These are phyloP conservation scores for Crithidia brevicula DNA, from an alignment of 208 protist species.

Conservation along the genomic window DNA sequence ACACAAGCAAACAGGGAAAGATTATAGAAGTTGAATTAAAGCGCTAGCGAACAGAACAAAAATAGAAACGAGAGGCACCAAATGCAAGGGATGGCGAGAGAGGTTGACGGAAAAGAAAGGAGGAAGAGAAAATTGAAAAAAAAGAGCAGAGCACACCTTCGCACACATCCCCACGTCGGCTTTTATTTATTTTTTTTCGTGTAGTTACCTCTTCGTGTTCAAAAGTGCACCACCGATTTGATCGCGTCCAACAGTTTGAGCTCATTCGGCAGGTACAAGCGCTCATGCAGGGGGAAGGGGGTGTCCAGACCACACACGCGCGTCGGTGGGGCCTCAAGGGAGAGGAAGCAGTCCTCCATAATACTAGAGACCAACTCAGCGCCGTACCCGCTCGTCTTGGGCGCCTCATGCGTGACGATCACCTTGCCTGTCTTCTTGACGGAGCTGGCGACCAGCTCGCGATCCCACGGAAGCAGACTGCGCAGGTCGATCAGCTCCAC, in stretches of 20 bases:
- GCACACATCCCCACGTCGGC: no score
- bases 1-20: no score
- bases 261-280: constrained; percentile 96
- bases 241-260: constrained; percentile 85
- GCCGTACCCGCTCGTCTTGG: constrained; percentile 94
- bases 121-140: constrained; percentile 15
- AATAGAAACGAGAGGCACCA: not conserved
- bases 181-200: no score
- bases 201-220: no score
- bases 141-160: no score
- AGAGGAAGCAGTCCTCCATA: constrained; percentile 94
- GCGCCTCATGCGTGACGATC: constrained; percentile 95
- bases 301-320: constrained; percentile 97
- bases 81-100: no score
- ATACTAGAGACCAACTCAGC: constrained; percentile 95
- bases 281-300: constrained; percentile 96
- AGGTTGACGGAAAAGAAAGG: not conserved
- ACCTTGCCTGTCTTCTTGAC: constrained; percentile 94
- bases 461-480: constrained; percentile 96
- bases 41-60: no score
- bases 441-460: constrained; percentile 91
- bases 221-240: constrained; percentile 54
- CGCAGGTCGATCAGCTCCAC: constrained; percentile 97
- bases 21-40: no score
- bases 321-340: constrained; percentile 95